Evolutionary conservation across 352 stramenopile genomes (phyloP).

Genomic region (Thraustotheca clavata): DNA sequence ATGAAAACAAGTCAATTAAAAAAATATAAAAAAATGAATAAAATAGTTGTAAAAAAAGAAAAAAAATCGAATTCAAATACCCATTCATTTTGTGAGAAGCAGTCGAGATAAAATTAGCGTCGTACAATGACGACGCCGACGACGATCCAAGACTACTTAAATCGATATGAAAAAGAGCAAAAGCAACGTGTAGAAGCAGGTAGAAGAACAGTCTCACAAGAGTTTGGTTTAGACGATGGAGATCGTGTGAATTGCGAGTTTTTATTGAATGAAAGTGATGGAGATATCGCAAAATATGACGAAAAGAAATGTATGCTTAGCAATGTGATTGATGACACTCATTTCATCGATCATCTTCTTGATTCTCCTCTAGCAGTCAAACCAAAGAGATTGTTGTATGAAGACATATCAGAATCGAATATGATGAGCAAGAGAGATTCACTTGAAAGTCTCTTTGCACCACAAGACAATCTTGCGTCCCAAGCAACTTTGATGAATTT

Average conservation of each 20-base stretch:
- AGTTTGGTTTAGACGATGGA: background rate
- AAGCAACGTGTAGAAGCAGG: background rate
- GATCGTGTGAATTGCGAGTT: background rate
- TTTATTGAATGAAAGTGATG: background rate
- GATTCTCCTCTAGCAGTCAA: background rate
- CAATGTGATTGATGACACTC: background rate
- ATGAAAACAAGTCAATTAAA: too few relatives aligned
- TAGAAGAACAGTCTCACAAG: too few relatives aligned
- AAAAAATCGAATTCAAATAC: too few relatives aligned
- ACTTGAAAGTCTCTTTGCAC: constrained; percentile 3
- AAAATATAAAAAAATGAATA: too few relatives aligned
- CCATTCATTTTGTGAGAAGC: too few relatives aligned
- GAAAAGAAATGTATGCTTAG: background rate
- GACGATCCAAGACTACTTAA: background rate
- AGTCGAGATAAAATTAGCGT: too few relatives aligned
- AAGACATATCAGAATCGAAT: background rate
- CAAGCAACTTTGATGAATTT: constrained; percentile 8
- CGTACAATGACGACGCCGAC: background rate
- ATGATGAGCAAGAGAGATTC: constrained; percentile 1
- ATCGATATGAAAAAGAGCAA: background rate
- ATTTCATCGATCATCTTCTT: background rate
- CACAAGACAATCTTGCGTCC: background rate
- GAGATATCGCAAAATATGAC: background rate
- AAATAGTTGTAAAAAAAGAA: too few relatives aligned
- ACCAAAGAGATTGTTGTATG: background rate